phyloP scores from a whole-genome alignment of 208 protist species.

The Entamoeba histolytica region DNA sequence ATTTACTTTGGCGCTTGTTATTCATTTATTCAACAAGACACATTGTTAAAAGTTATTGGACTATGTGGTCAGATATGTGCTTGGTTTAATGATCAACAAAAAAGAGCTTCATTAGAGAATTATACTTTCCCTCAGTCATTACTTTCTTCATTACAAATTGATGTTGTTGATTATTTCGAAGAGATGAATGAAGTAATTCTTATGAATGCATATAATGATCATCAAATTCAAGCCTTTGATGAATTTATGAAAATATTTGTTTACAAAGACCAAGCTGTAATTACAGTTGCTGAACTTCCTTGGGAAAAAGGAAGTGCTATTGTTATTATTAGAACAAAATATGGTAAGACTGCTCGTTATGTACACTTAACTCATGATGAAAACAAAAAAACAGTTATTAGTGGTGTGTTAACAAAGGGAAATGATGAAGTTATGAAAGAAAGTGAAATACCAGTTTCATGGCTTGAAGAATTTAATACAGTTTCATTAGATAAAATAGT shows the following conservation, averaged over 20 bases:
- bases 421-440: background rate
- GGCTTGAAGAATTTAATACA: background rate
- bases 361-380: background rate
- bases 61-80: background rate
- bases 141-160: background rate
- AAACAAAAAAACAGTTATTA: background rate
- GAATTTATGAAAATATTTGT: background rate
- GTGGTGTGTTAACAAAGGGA: background rate
- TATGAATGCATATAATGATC: background rate
- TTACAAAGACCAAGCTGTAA: background rate
- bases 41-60: background rate
- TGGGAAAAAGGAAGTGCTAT: background rate
- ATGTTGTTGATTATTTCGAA: background rate
- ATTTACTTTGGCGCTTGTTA: background rate
- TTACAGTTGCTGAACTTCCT: background rate
- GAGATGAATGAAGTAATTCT: background rate
- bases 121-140: background rate
- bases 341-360: background rate
- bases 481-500: background rate
- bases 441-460: background rate
- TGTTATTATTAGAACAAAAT: background rate
- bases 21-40: background rate
- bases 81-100: background rate
- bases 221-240: background rate
- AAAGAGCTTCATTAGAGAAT: background rate